Evolutionary conservation across 2,329 filamentous ascomycete species (phyloP).

Genomic region (Byssochlamys sp.): DNA sequence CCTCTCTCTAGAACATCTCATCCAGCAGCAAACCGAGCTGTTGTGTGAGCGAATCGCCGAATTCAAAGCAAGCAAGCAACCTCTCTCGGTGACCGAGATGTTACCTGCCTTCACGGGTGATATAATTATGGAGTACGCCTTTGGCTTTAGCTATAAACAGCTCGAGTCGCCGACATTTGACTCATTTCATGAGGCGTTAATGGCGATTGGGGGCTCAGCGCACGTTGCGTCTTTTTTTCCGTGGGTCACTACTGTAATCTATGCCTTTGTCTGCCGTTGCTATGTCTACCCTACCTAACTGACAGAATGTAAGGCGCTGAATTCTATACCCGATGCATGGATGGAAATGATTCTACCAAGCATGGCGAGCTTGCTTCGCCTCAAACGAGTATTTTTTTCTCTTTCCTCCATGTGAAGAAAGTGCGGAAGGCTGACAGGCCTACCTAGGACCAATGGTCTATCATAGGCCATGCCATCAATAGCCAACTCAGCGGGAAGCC

Average conservation of each 20-base stretch:
- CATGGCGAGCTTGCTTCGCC: conserved; percentile 5
- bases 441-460: conserved; percentile 9
- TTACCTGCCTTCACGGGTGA: conserved; percentile 15
- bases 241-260: conserved; percentile 9
- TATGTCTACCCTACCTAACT: not conserved
- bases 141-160: conserved; percentile 15
- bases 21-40: conserved; percentile 12
- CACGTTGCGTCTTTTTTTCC: conserved; percentile 13
- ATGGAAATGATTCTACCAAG: conserved; percentile 6
- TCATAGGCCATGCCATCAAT: conserved; percentile 9
- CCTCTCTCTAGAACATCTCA: conserved; percentile 12
- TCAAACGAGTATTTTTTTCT: conserved; percentile 5
- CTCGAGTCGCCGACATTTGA: conserved; percentile 12
- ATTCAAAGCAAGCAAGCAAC: conserved; percentile 5
- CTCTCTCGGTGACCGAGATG: conserved; percentile 8
- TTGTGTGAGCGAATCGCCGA: conserved; percentile 13
- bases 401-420: not conserved
- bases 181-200: conserved; percentile 16
- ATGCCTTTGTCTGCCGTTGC: not conserved
- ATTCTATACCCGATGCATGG: conserved; percentile 5
- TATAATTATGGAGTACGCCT: conserved; percentile 19
- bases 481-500: not conserved
- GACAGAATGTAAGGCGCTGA: conserved; percentile 2
- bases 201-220: conserved; percentile 11
- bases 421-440: not conserved